A percentile compares a stretch with the other conserved stretches of the same genome.
Conservation (phyloP, 176 grass and related monocot species). For the Aegilops speltoides region DNA sequence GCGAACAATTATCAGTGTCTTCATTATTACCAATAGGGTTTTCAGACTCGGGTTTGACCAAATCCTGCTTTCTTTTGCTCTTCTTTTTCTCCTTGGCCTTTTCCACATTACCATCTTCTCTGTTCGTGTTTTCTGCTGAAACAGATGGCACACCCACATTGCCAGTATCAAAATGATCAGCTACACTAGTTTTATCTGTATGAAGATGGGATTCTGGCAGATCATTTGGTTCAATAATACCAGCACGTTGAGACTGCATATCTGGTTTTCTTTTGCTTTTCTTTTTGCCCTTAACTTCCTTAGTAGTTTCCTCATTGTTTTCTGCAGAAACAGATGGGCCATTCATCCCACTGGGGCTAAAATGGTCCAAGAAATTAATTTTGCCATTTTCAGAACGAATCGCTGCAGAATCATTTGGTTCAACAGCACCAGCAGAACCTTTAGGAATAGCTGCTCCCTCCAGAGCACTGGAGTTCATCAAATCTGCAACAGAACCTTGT, state of each 20-base stretch:
- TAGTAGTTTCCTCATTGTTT: constrained; percentile 30
- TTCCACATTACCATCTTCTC: constrained; percentile 36
- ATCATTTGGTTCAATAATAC: constrained; percentile 27
- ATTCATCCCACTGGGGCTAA: constrained; percentile 25
- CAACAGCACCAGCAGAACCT: constrained; percentile 27
- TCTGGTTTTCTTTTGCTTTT: constrained; percentile 55
- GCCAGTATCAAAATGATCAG: constrained; percentile 26
- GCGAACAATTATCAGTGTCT: constrained; percentile 21
- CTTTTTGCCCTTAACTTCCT: constrained; percentile 37
- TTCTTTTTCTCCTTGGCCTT: constrained; percentile 49
- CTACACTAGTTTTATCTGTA: constrained; percentile 35
- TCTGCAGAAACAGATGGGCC: constrained; percentile 28
- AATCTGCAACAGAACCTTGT: constrained; percentile 32
- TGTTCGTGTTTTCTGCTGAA: constrained; percentile 25
- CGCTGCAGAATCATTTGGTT: not conserved
- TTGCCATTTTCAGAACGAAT: constrained; percentile 21
- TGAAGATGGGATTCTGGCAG: constrained; percentile 14
- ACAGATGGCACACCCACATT: constrained; percentile 26
- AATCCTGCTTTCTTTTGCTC: constrained; percentile 39
- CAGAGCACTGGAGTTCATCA: constrained; percentile 9
- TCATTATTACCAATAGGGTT: constrained; percentile 20
- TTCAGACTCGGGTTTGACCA: not conserved
- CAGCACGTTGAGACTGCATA: constrained; percentile 15
- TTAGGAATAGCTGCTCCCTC: constrained; percentile 21
- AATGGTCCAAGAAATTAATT: constrained; percentile 48